Conservation (phyloP, 2,329 filamentous ascomycete species). For the Aspergillus flavus region DNA sequence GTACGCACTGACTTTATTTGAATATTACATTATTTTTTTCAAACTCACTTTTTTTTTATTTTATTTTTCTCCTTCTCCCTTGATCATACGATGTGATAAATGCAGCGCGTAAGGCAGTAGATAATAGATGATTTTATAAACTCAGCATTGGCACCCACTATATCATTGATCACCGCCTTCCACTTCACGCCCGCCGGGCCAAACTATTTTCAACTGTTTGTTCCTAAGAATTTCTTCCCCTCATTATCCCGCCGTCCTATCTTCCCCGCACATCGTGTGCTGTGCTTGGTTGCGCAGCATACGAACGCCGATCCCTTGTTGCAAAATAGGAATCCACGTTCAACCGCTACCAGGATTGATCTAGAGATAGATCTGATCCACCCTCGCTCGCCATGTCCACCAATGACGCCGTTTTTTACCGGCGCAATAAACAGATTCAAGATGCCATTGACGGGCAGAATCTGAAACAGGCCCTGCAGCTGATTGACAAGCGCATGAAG, state of each 20-base stretch:
- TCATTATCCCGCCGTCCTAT: slow-evolving; percentile 13
- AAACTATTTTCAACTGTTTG: slow-evolving; percentile 7
- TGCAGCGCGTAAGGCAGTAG: neutral
- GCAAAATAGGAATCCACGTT: neutral
- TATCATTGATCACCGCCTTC: slow-evolving; percentile 24
- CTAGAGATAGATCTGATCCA: neutral
- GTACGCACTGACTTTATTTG: neutral
- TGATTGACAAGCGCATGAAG: slow-evolving; percentile 57
- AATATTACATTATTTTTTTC: neutral
- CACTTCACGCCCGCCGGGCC: slow-evolving; percentile 15
- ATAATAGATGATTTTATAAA: neutral
- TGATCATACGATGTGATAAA: neutral
- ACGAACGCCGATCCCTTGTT: slow-evolving; percentile 7
- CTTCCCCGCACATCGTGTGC: slow-evolving; percentile 25
- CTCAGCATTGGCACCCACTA: neutral
- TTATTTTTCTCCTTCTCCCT: neutral
- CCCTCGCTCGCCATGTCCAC: slow-evolving; percentile 24
- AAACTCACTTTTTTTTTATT: neutral
- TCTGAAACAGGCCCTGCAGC: slow-evolving; percentile 52
- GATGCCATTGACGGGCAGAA: slow-evolving; percentile 52
- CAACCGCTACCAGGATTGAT: neutral
- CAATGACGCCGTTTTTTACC: slow-evolving; percentile 44
- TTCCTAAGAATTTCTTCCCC: slow-evolving; percentile 7
- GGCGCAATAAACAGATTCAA: slow-evolving; percentile 53
- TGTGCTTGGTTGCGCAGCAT: slow-evolving; percentile 30